Base-by-base conservation (phyloP, 2,329 filamentous ascomycete genomes). In the Thelonectria rubi region DNA sequence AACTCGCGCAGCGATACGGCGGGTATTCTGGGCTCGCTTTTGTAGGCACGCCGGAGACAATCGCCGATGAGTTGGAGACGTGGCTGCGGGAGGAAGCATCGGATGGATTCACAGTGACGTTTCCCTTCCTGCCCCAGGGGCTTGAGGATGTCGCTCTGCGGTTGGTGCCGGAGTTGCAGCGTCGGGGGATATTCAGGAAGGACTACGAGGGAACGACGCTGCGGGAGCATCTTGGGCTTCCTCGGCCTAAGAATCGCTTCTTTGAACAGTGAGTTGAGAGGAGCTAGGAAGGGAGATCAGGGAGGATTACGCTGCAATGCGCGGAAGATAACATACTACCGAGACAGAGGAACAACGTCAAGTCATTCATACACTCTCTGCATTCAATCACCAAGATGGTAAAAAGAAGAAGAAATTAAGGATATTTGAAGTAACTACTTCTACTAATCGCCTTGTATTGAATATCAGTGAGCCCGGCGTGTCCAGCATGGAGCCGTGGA, bases 151-250 rank as follows among this genome's bases (percentile, higher is more conserved):
- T 85, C 7, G 76, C 76, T 0, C 69, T 82, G 46, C 74, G 72
- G 3, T 64, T 86, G 55, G 73, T 86, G 9, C 83, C 83, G 1
- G 82, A 84, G 68, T 66, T 86, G 12, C 82, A 85, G 69, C 76
- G 77, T 5, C 76, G 83, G 24, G 83, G 82, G 0, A 60, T 86
- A 2, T 86, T 85, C 69, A 74, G 84, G 5, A 65, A 77, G 7
- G 83, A 86, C 1, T 86, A 86, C 64, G 74, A 80, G 49, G 84
- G 83, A 1, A 78, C 76, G 1, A 86, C 83, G 1, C 69, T 86
- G 66, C 74, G 84, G 42, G 84, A 86, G 40, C 83, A 87, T 71
- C 74, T 86, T 42, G 84, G 83, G 5, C 76, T 86, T 32, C 78
- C 80, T 10, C 73, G 82, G 20, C 84, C 83, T 1, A 72, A 68